These are phyloP conservation scores for Fusarium sp. DNA, from an alignment of 2,329 filamentous ascomycete genomes.

Conservation along the genomic window DNA sequence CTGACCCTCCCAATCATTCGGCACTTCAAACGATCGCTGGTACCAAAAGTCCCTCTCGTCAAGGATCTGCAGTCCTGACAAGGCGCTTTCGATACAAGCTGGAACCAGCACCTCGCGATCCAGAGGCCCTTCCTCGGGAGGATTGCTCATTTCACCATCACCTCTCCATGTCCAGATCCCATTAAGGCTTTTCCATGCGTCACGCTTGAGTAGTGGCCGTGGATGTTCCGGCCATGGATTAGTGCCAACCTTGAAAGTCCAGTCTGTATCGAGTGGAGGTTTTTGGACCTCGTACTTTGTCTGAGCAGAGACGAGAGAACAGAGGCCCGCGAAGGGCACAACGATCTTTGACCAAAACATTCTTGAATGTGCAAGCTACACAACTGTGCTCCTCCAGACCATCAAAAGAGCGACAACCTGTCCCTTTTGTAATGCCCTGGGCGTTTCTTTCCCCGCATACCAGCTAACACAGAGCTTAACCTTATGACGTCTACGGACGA, in stretches of 20 bases:
- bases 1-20: slow-evolving; percentile 10
- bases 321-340: slow-evolving; percentile 1
- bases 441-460: slow-evolving; percentile 8
- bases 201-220: slow-evolving; percentile 66
- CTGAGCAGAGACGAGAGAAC: slow-evolving; percentile 7
- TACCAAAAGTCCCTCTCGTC: slow-evolving; percentile 62
- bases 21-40: slow-evolving; percentile 50
- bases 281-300: slow-evolving; percentile 54
- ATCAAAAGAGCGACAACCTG: not conserved
- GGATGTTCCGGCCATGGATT: slow-evolving; percentile 70
- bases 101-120: slow-evolving; percentile 58
- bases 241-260: slow-evolving; percentile 65
- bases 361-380: not conserved
- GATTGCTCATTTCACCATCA: slow-evolving; percentile 25
- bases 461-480: not conserved
- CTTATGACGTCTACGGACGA: slow-evolving; percentile 18
- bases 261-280: slow-evolving; percentile 62
- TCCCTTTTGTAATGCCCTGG: slow-evolving; percentile 4
- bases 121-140: slow-evolving; percentile 9
- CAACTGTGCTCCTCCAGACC: not conserved
- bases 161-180: slow-evolving; percentile 68
- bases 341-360: slow-evolving; percentile 18
- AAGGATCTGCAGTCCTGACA: slow-evolving; percentile 62
- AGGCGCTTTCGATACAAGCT: slow-evolving; percentile 59
- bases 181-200: slow-evolving; percentile 67